These are phyloP conservation scores for Podosphaera aphanis DNA, from an alignment of 2,329 filamentous ascomycete species.

Conservation along the genomic window DNA sequence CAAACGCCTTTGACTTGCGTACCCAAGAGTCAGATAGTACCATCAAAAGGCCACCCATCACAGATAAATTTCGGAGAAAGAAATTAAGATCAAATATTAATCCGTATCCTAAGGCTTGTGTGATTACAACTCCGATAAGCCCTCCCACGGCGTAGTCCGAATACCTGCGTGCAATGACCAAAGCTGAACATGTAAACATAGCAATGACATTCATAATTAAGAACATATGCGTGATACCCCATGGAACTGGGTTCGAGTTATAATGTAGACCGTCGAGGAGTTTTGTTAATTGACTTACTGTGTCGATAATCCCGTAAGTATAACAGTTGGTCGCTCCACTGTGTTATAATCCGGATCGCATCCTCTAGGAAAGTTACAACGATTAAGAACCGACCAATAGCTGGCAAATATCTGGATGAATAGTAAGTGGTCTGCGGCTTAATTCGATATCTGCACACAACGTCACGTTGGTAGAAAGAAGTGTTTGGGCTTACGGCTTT, in stretches of 20 bases:
- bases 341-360: slow-evolving; percentile 82
- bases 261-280: slow-evolving; percentile 1
- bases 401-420: slow-evolving; percentile 54
- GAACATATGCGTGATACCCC: slow-evolving; percentile 76
- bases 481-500: slow-evolving; percentile 52
- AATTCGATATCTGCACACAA: not conserved
- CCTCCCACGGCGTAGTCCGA: slow-evolving; percentile 82
- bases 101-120: slow-evolving; percentile 87
- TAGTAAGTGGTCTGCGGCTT: slow-evolving; percentile 6
- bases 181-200: slow-evolving; percentile 59
- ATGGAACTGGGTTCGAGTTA: slow-evolving; percentile 40
- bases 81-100: slow-evolving; percentile 99
- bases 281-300: slow-evolving; percentile 31
- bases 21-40: slow-evolving; percentile 96
- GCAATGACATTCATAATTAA: slow-evolving; percentile 71
- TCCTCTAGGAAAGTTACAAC: slow-evolving; percentile 97
- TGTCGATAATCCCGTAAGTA: slow-evolving; percentile 83
- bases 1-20: slow-evolving; percentile 89
- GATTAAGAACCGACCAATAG: slow-evolving; percentile 89
- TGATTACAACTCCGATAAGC: slow-evolving; percentile 72
- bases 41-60: slow-evolving; percentile 94
- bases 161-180: slow-evolving; percentile 82
- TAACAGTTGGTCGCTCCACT: slow-evolving; percentile 85
- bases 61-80: slow-evolving; percentile 94
- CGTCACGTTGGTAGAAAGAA: not conserved